A percentile compares a stretch with the other conserved stretches of the same genome.
Evolutionary conservation across 1,139 yeast genomes (phyloP).

Genomic region (Candida sojae): DNA sequence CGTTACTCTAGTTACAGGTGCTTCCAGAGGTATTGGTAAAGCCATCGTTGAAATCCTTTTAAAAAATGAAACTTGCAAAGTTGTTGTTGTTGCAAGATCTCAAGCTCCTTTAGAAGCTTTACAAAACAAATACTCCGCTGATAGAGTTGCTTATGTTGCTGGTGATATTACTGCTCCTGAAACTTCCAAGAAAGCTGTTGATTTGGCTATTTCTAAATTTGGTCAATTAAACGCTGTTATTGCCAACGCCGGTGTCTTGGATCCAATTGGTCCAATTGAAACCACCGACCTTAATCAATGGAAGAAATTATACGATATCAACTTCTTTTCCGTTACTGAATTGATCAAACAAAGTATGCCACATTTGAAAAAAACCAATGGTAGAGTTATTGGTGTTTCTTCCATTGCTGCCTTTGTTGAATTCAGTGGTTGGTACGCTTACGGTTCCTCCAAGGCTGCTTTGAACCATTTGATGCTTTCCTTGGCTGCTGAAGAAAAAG

Average conservation of each 20-base stretch:
- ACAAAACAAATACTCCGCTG: conserved; percentile 45
- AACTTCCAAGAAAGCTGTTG: conserved; percentile 43
- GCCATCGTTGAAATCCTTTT: conserved; percentile 63
- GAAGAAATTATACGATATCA: conserved; percentile 70
- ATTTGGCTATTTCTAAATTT: conserved; percentile 48
- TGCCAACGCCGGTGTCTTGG: conserved; percentile 87
- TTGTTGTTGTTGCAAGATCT: conserved; percentile 77
- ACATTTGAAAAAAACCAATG: conserved; percentile 54
- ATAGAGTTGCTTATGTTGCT: conserved; percentile 52
- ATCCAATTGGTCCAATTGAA: conserved; percentile 68
- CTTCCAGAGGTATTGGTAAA: conserved; percentile 73
- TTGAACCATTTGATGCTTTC: conserved; percentile 71
- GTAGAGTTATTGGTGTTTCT: conserved; percentile 72
- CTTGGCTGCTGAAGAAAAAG: conserved; percentile 66
- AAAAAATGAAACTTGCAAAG: conserved; percentile 36
- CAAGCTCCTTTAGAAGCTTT: conserved; percentile 47
- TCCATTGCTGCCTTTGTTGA: conserved; percentile 77
- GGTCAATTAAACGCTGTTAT: conserved; percentile 71
- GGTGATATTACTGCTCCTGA: conserved; percentile 66
- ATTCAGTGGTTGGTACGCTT: conserved; percentile 82
- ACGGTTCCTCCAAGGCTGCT: conserved; percentile 90
- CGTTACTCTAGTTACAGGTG: conserved; percentile 59
- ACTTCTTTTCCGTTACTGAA: conserved; percentile 74
- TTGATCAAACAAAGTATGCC: conserved; percentile 63
- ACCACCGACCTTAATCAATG: conserved; percentile 54